Evolutionary conservation across 192 early-diverging fungal species (phyloP).

Genomic region (Backusella morwellensis): DNA sequence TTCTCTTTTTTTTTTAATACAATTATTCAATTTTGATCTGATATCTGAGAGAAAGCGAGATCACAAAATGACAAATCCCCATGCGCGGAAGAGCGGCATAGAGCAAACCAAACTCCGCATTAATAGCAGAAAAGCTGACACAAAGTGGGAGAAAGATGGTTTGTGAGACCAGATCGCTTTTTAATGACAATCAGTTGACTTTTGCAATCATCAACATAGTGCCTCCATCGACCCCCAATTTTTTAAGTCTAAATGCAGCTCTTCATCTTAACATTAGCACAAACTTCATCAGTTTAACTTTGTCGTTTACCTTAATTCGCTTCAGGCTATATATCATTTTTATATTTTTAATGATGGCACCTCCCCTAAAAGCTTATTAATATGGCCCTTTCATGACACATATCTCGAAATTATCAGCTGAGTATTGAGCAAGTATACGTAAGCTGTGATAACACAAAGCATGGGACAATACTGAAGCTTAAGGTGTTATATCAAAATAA

Average conservation of each 20-base stretch:
- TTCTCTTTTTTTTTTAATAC: background rate
- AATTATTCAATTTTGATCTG: background rate
- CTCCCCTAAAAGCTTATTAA: no score
- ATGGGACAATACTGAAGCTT: no score
- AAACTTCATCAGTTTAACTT: background rate
- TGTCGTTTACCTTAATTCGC: background rate
- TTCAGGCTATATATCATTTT: no score
- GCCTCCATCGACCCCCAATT: no score
- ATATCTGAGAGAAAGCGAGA: background rate
- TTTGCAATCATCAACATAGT: background rate
- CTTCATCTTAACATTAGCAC: background rate
- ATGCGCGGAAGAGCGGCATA: background rate
- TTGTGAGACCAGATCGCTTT: background rate
- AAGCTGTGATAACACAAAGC: no score
- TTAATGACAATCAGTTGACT: slow-evolving; percentile 1
- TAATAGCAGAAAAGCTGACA: no score
- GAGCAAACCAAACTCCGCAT: background rate
- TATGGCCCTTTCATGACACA: no score
- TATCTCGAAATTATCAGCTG: no score
- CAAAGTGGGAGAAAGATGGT: background rate
- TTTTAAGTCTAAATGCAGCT: no score
- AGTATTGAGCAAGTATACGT: no score
- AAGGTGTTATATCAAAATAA: no score
- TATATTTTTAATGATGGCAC: no score
- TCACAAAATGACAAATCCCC: background rate